These are phyloP conservation scores for Pseudonectria foliicola DNA, from an alignment of 2,329 filamentous ascomycete species.

Conservation along the genomic window DNA sequence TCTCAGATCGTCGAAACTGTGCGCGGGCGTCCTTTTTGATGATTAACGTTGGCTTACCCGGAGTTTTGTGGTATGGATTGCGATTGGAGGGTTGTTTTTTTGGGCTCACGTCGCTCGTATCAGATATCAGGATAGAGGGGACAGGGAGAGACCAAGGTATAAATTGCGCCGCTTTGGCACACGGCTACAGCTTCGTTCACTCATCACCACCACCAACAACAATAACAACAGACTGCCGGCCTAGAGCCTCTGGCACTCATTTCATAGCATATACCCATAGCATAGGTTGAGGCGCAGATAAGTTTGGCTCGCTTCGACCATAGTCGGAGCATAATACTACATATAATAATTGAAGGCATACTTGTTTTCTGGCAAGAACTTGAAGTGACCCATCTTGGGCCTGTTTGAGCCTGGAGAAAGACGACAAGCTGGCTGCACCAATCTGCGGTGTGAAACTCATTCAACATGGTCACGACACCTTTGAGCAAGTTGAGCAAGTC, in stretches of 20 bases:
- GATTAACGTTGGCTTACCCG: slow-evolving; percentile 20
- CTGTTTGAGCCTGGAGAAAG: too few relatives aligned
- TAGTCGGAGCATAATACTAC: slow-evolving; percentile 12
- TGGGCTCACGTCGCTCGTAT: too few relatives aligned
- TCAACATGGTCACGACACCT: too few relatives aligned
- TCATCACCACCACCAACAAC: slow-evolving; percentile 6
- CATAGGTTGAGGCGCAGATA: slow-evolving; percentile 25
- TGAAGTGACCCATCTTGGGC: slow-evolving; percentile 17
- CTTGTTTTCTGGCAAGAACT: slow-evolving; percentile 5
- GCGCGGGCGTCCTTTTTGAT: slow-evolving; percentile 10
- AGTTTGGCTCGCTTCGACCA: slow-evolving; percentile 13
- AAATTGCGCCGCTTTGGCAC: too few relatives aligned
- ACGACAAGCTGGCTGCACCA: too few relatives aligned
- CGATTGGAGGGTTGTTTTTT: too few relatives aligned
- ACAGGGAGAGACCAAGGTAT: too few relatives aligned
- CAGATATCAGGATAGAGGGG: too few relatives aligned
- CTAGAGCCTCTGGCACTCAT: slow-evolving; percentile 14
- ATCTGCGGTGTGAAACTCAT: too few relatives aligned
- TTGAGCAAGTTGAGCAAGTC: too few relatives aligned
- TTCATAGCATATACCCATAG: slow-evolving; percentile 31
- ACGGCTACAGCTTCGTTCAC: slow-evolving; percentile 6
- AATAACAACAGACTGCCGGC: slow-evolving; percentile 9
- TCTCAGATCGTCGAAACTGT: background rate
- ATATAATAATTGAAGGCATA: slow-evolving; percentile 20
- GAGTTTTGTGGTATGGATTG: slow-evolving; percentile 11